Base-by-base conservation (phyloP, 75 land plant species). In the Cunninghamia lanceolata region DNA sequence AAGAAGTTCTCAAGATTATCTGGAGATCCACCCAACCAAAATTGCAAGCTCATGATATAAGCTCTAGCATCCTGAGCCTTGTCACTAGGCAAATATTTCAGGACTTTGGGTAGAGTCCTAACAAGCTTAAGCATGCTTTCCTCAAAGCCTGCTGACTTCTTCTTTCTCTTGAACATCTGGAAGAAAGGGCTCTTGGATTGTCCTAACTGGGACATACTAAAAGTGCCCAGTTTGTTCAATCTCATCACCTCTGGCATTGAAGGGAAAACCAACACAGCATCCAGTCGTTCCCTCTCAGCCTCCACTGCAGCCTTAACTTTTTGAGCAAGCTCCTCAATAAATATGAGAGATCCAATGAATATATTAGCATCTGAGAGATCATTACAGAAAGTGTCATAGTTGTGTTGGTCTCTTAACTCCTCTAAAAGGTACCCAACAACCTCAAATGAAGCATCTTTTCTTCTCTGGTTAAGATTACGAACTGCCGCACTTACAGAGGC, bases 221-320 rank as follows among this genome's bases (percentile, higher is more conserved):
- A 98, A 10, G 99, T 90, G 0, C 99, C 99, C 47, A 98, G 90
- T 90, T 98, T 98, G 89, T 98, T 98, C 84, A 98, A 88, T 87
- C 98, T 91, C 99, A 98, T 98, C 19, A 98, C 99, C 66, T 97
- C 99, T 42, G 99, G 99, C 99, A 98, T 98, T n/a, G 99, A 98
- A 39, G 99, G 99, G 92, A 98, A 98, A 34, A 98, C 97, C 81
- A 98, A 87, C 17, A 98, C 95, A 0, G 99, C 99, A 86, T 98
- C 99, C 78, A 98, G 83, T 91, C 99, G 86, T 40, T 97, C 99
- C 87, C 98, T 90, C 83, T 95, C 94, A 56, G 89, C 90, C 93
- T 95, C 99, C 35, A 98, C 93, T 3, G 97, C 99, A 32, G 86
- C 91, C 88, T 95, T 97, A 35, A 98, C 95, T 88, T 97, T 97